These are phyloP conservation scores for Leccinum broughii DNA, from an alignment of 768 basidiomycete genomes.

Conservation along the genomic window DNA sequence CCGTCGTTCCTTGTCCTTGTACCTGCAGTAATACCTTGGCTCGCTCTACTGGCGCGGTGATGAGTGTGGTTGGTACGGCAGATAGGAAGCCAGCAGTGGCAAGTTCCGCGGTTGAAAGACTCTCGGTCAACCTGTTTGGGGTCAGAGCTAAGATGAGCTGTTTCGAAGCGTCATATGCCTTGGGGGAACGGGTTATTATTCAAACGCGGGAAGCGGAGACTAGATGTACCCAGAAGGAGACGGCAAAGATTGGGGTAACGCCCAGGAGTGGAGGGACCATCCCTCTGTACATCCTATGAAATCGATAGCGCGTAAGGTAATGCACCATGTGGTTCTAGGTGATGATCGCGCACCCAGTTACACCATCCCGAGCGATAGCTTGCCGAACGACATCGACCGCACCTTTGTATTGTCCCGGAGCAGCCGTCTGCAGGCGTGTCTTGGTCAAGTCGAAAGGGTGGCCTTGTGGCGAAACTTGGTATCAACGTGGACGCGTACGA, in stretches of 20 bases:
- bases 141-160: constrained; percentile 75
- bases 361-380: constrained; percentile 87
- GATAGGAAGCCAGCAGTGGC: constrained; percentile 94
- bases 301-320: constrained; percentile 2
- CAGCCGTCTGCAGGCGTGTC: constrained; percentile 92
- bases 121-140: constrained; percentile 68
- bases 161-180: constrained; percentile 96
- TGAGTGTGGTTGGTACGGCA: constrained; percentile 85
- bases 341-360: constrained; percentile 64
- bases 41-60: constrained; percentile 95
- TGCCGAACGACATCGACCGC: constrained; percentile 93
- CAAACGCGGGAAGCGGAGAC: background rate
- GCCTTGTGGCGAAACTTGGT: constrained; percentile 46
- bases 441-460: constrained; percentile 98
- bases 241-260: constrained; percentile 96
- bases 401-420: constrained; percentile 85
- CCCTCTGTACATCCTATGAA: constrained; percentile 77
- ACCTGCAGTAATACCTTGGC: constrained; percentile 97
- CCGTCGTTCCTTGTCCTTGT: constrained; percentile 80
- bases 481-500: background rate
- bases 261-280: constrained; percentile 93
- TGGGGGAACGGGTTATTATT: constrained; percentile 11
- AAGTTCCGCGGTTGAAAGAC: constrained; percentile 74
- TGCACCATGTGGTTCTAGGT: background rate
- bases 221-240: constrained; percentile 88